Percentiles rank a stretch among this genome's conserved stretches.
These are phyloP conservation scores for Scheffersomyces insectosa DNA, from an alignment of 1,139 yeast genomes.

Conservation along the genomic window DNA sequence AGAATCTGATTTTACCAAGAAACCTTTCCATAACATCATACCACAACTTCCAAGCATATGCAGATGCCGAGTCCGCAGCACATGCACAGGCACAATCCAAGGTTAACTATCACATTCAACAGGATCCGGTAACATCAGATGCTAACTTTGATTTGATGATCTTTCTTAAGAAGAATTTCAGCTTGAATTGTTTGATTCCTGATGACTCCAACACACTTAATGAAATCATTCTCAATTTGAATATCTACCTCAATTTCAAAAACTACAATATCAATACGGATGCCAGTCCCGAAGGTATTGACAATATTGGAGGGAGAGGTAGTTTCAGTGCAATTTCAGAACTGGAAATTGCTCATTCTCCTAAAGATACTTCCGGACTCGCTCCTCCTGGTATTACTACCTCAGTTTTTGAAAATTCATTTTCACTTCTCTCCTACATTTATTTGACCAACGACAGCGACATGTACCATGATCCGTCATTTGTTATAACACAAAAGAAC, in stretches of 20 bases:
- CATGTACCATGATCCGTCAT: constrained; percentile 32
- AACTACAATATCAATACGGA: constrained; percentile 9
- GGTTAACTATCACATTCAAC: background rate
- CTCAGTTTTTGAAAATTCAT: constrained; percentile 1
- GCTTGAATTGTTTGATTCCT: constrained; percentile 35
- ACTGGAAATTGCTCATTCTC: constrained; percentile 1
- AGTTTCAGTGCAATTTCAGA: background rate
- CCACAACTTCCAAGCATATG: background rate
- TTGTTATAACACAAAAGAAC: constrained; percentile 30
- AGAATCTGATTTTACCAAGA: background rate
- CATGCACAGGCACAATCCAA: background rate
- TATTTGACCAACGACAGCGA: constrained; percentile 11
- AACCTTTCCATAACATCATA: background rate
- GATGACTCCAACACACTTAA: constrained; percentile 35
- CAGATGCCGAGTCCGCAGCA: background rate
- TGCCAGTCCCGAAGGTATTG: background rate
- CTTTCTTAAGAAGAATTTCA: constrained; percentile 40
- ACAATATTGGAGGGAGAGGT: background rate
- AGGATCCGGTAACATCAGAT: constrained; percentile 4
- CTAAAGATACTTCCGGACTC: background rate
- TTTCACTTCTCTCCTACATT: constrained; percentile 10
- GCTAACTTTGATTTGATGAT: constrained; percentile 34
- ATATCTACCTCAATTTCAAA: constrained; percentile 34
- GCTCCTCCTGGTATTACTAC: constrained; percentile 1
- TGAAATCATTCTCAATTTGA: constrained; percentile 38